Evolutionary conservation across 495 filamentous ascomycete species (phyloP).

Genomic region (Penicillium longicatenatum): DNA sequence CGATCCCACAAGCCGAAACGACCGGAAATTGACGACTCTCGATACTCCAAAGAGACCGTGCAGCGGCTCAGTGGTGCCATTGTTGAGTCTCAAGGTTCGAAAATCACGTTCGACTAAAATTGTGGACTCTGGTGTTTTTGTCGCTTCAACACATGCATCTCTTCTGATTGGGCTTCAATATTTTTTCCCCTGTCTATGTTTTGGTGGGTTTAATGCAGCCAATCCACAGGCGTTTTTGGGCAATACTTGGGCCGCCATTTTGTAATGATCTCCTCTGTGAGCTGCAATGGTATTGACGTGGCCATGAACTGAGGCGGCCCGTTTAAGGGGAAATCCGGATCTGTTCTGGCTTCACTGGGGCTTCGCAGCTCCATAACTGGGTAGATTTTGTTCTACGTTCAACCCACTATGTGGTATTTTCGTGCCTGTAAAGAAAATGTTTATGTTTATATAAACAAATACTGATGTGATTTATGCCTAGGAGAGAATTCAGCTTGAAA

Average conservation of each 20-base stretch:
- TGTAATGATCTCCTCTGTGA: slow-evolving; percentile 15
- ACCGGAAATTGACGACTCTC: slow-evolving; percentile 36
- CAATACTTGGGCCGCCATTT: slow-evolving; percentile 12
- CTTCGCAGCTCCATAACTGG: neutral
- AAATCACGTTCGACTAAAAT: slow-evolving; percentile 73
- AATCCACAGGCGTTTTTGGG: slow-evolving; percentile 15
- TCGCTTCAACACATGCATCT: neutral
- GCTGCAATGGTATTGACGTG: slow-evolving; percentile 22
- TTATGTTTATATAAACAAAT: neutral
- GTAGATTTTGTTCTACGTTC: neutral
- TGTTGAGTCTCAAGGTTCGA: slow-evolving; percentile 79
- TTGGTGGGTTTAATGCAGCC: slow-evolving; percentile 12
- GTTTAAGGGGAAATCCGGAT: neutral
- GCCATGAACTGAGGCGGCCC: slow-evolving; percentile 1
- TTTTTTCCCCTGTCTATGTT: neutral
- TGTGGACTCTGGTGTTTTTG: neutral
- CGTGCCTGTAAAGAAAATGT: neutral
- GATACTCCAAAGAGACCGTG: slow-evolving; percentile 47
- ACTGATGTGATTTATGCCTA: neutral
- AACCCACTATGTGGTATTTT: neutral
- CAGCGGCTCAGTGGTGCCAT: slow-evolving; percentile 72
- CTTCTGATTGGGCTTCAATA: neutral
- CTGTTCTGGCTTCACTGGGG: neutral
- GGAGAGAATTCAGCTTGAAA: neutral
- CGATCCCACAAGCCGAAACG: slow-evolving; percentile 29